phyloP scores from a whole-genome alignment of 805 yeast species.

The Ogataea ganodermae region DNA sequence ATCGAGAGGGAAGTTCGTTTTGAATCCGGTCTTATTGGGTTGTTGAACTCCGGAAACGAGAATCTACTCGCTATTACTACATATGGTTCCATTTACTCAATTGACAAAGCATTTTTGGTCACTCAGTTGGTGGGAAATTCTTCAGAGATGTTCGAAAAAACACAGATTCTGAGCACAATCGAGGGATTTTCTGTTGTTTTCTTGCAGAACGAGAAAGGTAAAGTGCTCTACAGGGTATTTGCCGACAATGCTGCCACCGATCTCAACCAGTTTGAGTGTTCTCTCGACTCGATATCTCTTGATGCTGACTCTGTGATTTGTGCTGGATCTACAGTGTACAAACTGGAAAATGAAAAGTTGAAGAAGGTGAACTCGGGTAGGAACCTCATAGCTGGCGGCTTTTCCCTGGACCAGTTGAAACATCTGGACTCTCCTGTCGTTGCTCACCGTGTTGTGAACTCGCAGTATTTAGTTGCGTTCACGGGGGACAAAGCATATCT shows the following conservation, averaged over 20 bases:
- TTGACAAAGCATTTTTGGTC: slow-evolving; percentile 8
- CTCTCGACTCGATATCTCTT: slow-evolving; percentile 13
- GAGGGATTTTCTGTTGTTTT: slow-evolving; percentile 13
- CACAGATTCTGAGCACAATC: slow-evolving; percentile 6
- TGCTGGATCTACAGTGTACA: slow-evolving; percentile 15
- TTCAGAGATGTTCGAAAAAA: neutral
- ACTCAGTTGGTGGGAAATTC: neutral
- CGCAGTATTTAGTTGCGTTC: slow-evolving; percentile 23
- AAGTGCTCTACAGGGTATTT: neutral
- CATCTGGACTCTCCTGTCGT: slow-evolving; percentile 3
- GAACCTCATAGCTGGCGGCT: slow-evolving; percentile 6
- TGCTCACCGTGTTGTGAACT: slow-evolving; percentile 13
- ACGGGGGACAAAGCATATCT: slow-evolving; percentile 16
- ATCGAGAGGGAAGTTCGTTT: slow-evolving; percentile 23
- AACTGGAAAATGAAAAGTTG: slow-evolving; percentile 12
- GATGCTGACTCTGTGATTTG: slow-evolving; percentile 16
- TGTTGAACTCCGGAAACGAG: slow-evolving; percentile 9
- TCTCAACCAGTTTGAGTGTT: slow-evolving; percentile 12
- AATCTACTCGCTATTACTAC: slow-evolving; percentile 13
- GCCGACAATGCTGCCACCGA: slow-evolving; percentile 1
- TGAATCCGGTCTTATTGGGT: slow-evolving; percentile 16
- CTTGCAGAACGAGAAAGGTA: slow-evolving; percentile 7
- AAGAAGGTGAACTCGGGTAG: slow-evolving; percentile 7
- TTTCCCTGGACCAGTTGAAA: slow-evolving; percentile 1
- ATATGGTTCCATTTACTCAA: slow-evolving; percentile 9